phyloP scores from a whole-genome alignment of 2,329 filamentous ascomycete genomes.

The Aspergillus latus region DNA sequence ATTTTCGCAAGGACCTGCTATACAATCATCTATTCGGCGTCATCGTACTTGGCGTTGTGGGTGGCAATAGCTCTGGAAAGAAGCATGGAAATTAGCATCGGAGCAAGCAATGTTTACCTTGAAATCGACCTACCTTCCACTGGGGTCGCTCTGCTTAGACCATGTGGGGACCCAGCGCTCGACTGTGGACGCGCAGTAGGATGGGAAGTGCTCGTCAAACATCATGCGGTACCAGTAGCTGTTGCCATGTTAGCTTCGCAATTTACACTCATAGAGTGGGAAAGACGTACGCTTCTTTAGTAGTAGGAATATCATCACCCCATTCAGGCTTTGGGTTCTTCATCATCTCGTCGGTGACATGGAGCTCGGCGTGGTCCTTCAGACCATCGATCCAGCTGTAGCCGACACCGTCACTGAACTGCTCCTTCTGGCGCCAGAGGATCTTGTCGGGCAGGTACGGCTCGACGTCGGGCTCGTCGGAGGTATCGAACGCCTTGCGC shows the following conservation, averaged over 20 bases:
- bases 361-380: slow-evolving; percentile 87
- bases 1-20: slow-evolving; percentile 16
- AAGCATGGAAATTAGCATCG: slow-evolving; percentile 10
- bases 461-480: slow-evolving; percentile 73
- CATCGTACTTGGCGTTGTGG: slow-evolving; percentile 72
- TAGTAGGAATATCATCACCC: slow-evolving; percentile 88
- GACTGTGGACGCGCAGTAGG: slow-evolving; percentile 85
- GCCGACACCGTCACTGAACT: slow-evolving; percentile 97
- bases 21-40: slow-evolving; percentile 37
- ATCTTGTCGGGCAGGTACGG: slow-evolving; percentile 96
- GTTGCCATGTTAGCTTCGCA: slow-evolving; percentile 21
- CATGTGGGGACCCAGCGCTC: slow-evolving; percentile 97
- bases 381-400: slow-evolving; percentile 99
- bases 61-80: slow-evolving; percentile 67
- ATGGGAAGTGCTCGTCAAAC: slow-evolving; percentile 99
- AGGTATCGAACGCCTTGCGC: slow-evolving; percentile 94
- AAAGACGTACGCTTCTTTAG: slow-evolving; percentile 80
- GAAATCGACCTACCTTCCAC: slow-evolving; percentile 66
- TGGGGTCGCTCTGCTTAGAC: slow-evolving; percentile 94
- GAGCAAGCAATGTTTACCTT: neutral
- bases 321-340: slow-evolving; percentile 97
- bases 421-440: slow-evolving; percentile 98
- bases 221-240: slow-evolving; percentile 96
- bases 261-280: neutral
- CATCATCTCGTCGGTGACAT: slow-evolving; percentile 96